Percentiles rank a stretch among this genome's conserved stretches.
phyloP scores from a whole-genome alignment of 371 early-diverging fungal genomes.

The Zopfochytrium polystomum region DNA sequence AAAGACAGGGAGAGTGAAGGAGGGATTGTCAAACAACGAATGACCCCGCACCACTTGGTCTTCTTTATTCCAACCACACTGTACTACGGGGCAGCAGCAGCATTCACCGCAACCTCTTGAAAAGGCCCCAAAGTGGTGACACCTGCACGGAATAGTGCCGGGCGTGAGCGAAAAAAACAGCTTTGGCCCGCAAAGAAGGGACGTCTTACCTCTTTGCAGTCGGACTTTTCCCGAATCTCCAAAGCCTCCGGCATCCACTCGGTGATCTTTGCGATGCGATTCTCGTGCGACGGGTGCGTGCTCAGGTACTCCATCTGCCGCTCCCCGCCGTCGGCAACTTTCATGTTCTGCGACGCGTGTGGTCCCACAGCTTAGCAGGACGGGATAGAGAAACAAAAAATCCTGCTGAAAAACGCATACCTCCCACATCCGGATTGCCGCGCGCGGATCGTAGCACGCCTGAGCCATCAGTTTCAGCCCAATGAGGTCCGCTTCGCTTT shows the following conservation, averaged over 20 bases:
- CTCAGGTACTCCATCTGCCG: constrained; percentile 64
- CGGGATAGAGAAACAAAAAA: neutral
- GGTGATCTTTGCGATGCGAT: constrained; percentile 66
- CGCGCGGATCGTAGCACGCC: constrained; percentile 87
- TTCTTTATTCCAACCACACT: too few species aligned
- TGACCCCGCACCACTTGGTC: too few species aligned
- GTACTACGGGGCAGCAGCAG: too few species aligned
- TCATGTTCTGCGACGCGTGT: constrained; percentile 46
- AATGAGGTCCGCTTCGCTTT: constrained; percentile 89
- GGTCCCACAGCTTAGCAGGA: neutral
- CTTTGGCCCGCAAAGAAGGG: too few species aligned
- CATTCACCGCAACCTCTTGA: too few species aligned
- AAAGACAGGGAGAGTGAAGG: too few species aligned
- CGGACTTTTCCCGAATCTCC: too few species aligned
- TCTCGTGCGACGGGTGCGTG: constrained; percentile 74
- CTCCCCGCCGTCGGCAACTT: constrained; percentile 27
- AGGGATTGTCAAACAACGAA: too few species aligned
- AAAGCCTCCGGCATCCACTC: constrained; percentile 77
- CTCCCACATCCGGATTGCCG: constrained; percentile 61
- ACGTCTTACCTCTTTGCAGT: too few species aligned
- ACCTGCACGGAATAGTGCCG: too few species aligned
- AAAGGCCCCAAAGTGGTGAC: too few species aligned
- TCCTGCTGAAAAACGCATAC: constrained; percentile 8
- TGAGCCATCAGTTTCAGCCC: constrained; percentile 81
- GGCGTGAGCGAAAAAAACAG: too few species aligned